Conservation (phyloP, 1,139 yeast species). For the Diutina mesorugosa region DNA sequence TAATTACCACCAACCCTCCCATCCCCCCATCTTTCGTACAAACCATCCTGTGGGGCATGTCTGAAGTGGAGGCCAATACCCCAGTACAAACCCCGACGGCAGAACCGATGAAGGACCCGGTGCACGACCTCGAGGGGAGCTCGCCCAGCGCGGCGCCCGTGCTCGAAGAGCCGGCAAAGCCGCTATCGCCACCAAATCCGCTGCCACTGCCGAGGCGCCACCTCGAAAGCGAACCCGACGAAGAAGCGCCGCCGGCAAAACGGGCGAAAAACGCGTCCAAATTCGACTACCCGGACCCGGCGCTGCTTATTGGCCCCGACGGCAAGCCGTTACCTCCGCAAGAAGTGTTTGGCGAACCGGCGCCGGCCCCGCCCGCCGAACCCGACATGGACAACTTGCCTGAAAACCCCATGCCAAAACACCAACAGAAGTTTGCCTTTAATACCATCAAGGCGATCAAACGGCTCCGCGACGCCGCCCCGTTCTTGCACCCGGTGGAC, state of each 20-base stretch:
- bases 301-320: not conserved
- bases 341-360: conserved; percentile 23
- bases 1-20: not conserved
- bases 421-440: conserved; percentile 63
- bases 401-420: conserved; percentile 65
- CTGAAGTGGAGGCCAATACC: conserved; percentile 17
- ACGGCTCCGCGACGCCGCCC: conserved; percentile 84
- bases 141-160: not conserved
- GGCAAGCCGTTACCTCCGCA: conserved; percentile 1
- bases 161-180: conserved; percentile 17
- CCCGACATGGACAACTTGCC: conserved; percentile 65
- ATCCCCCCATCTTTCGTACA: not conserved
- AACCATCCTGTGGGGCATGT: not conserved
- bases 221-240: conserved; percentile 14
- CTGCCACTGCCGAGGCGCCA: conserved; percentile 30
- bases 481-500: conserved; percentile 85
- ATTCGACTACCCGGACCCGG: conserved; percentile 4
- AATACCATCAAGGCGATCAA: conserved; percentile 71
- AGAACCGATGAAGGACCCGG: conserved; percentile 8
- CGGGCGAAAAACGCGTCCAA: conserved; percentile 11
- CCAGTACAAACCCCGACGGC: conserved; percentile 31
- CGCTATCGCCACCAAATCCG: conserved; percentile 34
- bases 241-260: conserved; percentile 8
- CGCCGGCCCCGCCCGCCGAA: conserved; percentile 60
- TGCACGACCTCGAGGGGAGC: not conserved